A percentile compares a stretch with the other conserved stretches of the same genome.
phyloP scores from a whole-genome alignment of 2,329 filamentous ascomycete genomes.

The Periconia macrospinosa region DNA sequence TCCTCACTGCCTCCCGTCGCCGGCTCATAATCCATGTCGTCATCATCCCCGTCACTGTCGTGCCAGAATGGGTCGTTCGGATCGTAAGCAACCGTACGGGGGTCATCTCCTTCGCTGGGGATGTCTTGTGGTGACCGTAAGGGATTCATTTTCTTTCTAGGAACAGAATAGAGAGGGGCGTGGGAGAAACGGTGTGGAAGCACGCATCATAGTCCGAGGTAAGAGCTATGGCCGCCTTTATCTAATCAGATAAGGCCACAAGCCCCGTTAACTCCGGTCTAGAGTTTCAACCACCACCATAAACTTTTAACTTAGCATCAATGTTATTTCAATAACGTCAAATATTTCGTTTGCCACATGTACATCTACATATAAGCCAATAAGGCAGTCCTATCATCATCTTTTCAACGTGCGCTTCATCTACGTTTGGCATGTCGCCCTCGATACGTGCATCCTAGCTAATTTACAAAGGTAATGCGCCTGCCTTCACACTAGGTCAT shows the following conservation, averaged over 20 bases:
- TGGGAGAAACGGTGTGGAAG: not conserved
- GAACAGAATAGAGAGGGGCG: not conserved
- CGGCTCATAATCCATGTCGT: conserved; percentile 57
- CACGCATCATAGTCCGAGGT: conserved; percentile 2
- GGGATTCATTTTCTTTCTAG: conserved; percentile 2
- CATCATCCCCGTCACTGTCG: conserved; percentile 44
- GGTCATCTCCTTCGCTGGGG: conserved; percentile 27
- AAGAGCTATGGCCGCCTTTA: not conserved
- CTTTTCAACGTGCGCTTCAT: no score
- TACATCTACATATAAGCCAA: no score
- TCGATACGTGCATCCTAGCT: no score
- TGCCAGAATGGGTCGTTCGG: conserved; percentile 38
- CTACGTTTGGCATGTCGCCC: no score
- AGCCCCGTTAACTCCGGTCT: not conserved
- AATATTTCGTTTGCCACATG: no score
- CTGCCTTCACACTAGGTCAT: no score
- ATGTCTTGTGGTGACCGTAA: conserved; percentile 12
- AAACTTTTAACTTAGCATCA: no score
- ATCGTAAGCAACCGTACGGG: conserved; percentile 33
- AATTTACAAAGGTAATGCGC: no score
- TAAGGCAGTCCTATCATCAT: no score
- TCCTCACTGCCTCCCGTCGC: conserved; percentile 45
- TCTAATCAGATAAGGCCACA: not conserved
- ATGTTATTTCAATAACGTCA: no score
- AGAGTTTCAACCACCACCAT: no score